These are phyloP conservation scores for Durio zibethinus DNA, from an alignment of 345 rosid species.

Conservation along the genomic window DNA sequence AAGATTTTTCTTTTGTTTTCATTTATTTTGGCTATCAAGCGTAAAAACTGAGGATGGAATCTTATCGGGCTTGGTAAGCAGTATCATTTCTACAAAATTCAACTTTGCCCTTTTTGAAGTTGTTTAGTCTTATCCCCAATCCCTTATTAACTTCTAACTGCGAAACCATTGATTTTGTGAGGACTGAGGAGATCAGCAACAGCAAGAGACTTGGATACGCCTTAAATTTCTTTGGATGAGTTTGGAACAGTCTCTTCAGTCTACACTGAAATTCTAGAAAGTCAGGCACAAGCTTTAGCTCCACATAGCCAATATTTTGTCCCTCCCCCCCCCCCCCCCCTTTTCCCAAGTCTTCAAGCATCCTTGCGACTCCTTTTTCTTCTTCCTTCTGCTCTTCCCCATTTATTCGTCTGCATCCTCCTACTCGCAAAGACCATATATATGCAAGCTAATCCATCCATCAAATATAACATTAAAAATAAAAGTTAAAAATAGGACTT, in stretches of 20 bases:
- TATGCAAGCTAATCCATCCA: no score
- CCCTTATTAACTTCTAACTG: neutral
- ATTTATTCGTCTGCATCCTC: neutral
- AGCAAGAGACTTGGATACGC: neutral
- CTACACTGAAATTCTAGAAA: no score
- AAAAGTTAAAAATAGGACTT: no score
- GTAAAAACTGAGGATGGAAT: neutral
- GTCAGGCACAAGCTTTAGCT: no score
- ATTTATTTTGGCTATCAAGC: neutral
- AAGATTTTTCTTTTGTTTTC: neutral
- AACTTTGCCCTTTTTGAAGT: no score
- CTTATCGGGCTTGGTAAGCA: neutral
- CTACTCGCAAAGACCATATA: neutral
- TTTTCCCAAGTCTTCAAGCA: no score
- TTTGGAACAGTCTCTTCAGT: no score
- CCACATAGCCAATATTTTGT: no score
- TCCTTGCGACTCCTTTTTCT: no score
- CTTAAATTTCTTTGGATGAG: neutral
- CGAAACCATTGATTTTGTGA: neutral
- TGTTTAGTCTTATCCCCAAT: neutral
- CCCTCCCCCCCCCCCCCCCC: no score
- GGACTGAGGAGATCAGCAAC: no score
- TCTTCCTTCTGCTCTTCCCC: neutral
- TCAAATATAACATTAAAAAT: no score
- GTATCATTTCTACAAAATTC: neutral